Conservation (phyloP, 495 filamentous ascomycete genomes). For the Penicillium verhagenii region DNA sequence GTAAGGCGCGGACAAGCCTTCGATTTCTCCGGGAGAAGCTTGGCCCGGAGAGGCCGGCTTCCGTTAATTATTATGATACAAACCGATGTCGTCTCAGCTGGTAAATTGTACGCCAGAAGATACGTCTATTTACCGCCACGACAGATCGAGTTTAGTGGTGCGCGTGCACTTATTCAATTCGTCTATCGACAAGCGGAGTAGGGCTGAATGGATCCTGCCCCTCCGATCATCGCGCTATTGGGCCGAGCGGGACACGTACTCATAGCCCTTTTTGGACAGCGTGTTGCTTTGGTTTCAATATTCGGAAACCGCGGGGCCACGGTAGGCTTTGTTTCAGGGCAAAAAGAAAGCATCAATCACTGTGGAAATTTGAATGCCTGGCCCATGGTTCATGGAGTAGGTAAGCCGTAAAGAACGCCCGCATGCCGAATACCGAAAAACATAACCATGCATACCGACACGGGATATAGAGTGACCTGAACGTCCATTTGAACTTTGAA, state of each 20-base stretch:
- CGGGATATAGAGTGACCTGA: background rate
- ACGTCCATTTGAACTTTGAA: background rate
- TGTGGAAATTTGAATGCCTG: no score
- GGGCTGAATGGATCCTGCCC: conserved; percentile 21
- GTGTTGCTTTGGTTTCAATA: background rate
- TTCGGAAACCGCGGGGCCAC: background rate
- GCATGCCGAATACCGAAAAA: background rate
- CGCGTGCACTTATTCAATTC: conserved; percentile 7
- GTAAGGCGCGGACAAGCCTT: conserved; percentile 32
- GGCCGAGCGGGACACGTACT: conserved; percentile 19
- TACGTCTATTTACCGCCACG: conserved; percentile 3
- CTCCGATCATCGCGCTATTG: conserved; percentile 21
- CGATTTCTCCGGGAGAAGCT: conserved; percentile 32
- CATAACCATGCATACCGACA: background rate
- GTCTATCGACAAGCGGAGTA: conserved; percentile 15
- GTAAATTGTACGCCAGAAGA: conserved; percentile 8
- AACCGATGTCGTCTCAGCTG: background rate
- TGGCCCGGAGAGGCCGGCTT: conserved; percentile 23
- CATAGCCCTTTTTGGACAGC: background rate
- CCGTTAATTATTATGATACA: background rate
- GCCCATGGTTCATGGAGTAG: no score
- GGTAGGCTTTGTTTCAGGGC: no score
- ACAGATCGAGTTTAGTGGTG: background rate
- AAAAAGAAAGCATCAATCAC: no score
- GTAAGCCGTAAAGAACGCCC: no score